These are phyloP conservation scores for Fistulina hepatica DNA, from an alignment of 1,284 basidiomycete genomes.

Conservation along the genomic window DNA sequence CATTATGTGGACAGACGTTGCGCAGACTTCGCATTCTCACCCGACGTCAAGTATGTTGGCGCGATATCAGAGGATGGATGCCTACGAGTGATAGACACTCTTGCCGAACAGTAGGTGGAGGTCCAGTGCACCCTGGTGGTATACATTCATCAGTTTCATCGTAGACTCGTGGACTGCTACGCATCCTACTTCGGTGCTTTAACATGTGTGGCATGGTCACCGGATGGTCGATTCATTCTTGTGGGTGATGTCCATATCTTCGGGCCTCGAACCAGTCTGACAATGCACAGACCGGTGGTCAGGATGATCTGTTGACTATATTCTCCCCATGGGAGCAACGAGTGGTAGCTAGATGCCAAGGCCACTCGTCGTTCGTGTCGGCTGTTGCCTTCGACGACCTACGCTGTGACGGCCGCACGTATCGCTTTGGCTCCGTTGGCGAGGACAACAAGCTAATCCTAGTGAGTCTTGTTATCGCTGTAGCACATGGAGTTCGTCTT, in stretches of 20 bases:
- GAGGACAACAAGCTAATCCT: constrained; percentile 90
- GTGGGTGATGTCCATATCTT: constrained; percentile 31
- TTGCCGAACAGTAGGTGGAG: constrained; percentile 64
- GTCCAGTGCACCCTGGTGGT: constrained; percentile 3
- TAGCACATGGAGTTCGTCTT: constrained; percentile 1
- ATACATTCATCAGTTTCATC: constrained; percentile 7
- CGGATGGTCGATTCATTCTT: constrained; percentile 86
- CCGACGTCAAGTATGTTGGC: constrained; percentile 79
- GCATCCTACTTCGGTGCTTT: constrained; percentile 87
- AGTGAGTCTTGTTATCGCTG: constrained; percentile 30
- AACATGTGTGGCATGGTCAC: constrained; percentile 87
- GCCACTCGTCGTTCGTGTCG: constrained; percentile 91
- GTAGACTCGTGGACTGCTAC: constrained; percentile 79
- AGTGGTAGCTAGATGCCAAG: constrained; percentile 93
- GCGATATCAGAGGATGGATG: constrained; percentile 85
- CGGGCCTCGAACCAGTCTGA: constrained; percentile 3
- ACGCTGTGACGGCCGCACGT: constrained; percentile 77
- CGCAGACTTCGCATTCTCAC: constrained; percentile 80
- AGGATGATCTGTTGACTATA: constrained; percentile 92
- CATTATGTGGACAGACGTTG: constrained; percentile 8
- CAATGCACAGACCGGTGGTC: constrained; percentile 35
- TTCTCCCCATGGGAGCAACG: constrained; percentile 87
- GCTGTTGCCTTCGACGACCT: constrained; percentile 83
- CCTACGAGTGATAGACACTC: constrained; percentile 75
- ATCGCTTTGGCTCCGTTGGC: constrained; percentile 86